phyloP scores from a whole-genome alignment of 2,329 filamentous ascomycete genomes.

The Colletotrichum phormii region DNA sequence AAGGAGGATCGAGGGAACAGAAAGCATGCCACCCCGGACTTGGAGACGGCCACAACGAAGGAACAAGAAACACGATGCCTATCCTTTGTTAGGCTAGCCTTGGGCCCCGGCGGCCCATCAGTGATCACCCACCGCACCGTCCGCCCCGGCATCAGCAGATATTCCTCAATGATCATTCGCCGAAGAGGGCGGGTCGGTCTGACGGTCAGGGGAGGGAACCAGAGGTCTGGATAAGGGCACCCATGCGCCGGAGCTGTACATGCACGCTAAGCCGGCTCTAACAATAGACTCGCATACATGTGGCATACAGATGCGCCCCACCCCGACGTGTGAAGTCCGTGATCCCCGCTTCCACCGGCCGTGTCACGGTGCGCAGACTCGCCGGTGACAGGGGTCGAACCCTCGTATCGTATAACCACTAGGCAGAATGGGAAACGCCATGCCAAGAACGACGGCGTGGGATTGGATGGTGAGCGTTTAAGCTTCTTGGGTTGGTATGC shows the following conservation, averaged over 20 bases:
- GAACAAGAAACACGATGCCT: conserved; percentile 7
- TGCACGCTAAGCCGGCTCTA: conserved; percentile 15
- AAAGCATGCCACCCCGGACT: conserved; percentile 3
- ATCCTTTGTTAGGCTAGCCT: not conserved
- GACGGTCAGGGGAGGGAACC: not conserved
- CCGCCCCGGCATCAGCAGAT: conserved; percentile 18
- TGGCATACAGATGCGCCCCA: not conserved
- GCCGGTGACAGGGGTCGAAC: not conserved
- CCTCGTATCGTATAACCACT: conserved; percentile 22
- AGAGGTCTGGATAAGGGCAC: not conserved
- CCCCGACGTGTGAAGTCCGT: not conserved
- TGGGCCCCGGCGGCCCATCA: not conserved
- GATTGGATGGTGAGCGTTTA: conserved; percentile 21
- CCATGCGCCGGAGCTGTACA: conserved; percentile 21
- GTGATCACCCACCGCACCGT: not conserved
- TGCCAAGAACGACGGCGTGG: conserved; percentile 13
- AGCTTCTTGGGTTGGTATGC: conserved; percentile 25
- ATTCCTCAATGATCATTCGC: not conserved
- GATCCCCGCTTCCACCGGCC: not conserved
- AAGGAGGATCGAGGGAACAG: not conserved
- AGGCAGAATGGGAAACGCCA: conserved; percentile 10
- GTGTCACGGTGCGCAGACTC: conserved; percentile 8
- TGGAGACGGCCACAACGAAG: not conserved
- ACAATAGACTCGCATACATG: conserved; percentile 15
- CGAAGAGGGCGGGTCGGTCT: not conserved